These are phyloP conservation scores for Rhododendron henanense DNA, from an alignment of 148 eudicot genomes.

Conservation along the genomic window DNA sequence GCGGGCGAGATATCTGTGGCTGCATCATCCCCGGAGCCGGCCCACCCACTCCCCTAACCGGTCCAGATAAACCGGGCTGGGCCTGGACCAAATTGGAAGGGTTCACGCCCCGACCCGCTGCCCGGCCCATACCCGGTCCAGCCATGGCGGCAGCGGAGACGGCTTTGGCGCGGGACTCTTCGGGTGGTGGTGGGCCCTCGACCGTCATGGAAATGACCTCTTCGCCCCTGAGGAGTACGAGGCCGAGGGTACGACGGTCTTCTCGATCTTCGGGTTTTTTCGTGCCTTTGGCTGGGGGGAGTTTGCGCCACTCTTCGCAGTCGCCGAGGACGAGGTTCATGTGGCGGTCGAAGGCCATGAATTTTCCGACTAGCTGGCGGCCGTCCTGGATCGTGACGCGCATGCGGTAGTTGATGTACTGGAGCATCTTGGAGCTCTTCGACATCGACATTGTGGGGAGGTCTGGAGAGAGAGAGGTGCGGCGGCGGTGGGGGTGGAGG, in stretches of 20 bases:
- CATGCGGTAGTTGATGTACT: conserved; percentile 94
- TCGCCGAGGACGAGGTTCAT: conserved; percentile 97
- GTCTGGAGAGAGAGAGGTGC: background rate
- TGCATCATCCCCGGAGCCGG: conserved; percentile 98
- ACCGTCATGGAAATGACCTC: conserved; percentile 94
- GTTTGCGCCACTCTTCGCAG: conserved; percentile 90
- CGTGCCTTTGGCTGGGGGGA: conserved; percentile 61
- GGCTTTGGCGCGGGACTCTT: conserved; percentile 64
- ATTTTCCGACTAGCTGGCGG: conserved; percentile 81
- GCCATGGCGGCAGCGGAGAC: conserved; percentile 38
- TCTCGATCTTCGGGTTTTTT: conserved; percentile 49
- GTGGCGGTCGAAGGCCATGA: conserved; percentile 98
- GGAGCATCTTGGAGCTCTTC: conserved; percentile 92
- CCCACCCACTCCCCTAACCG: conserved; percentile 86
- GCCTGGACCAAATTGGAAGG: conserved; percentile 58
- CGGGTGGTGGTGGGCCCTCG: conserved; percentile 96
- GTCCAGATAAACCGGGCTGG: conserved; percentile 87
- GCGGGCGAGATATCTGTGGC: conserved; percentile 86
- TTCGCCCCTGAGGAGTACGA: conserved; percentile 82
- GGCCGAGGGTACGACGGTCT: conserved; percentile 89
- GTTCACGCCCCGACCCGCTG: conserved; percentile 76
- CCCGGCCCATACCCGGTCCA: conserved; percentile 78
- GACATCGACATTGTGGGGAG: conserved; percentile 80
- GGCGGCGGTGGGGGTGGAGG: background rate
- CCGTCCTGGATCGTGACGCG: conserved; percentile 92